Percentiles rank a stretch among this genome's conserved stretches.
Conservation (phyloP, 331 rosid genomes). For the Erythrophleum ivorense region DNA sequence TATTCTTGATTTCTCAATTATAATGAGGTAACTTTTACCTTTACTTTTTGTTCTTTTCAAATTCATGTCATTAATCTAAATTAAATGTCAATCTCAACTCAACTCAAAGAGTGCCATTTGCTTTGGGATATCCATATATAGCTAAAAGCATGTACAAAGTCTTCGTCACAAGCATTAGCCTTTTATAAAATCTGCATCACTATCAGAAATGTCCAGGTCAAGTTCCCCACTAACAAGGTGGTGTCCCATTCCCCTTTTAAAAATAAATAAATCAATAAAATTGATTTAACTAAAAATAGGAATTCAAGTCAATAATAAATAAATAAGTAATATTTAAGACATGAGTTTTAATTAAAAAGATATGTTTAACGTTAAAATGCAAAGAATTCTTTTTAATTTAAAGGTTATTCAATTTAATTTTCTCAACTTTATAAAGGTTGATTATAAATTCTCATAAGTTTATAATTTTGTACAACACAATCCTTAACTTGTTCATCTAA, state of each 20-base stretch:
- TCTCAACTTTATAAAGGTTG: no score
- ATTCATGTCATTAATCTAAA: background rate
- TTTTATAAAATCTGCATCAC: background rate
- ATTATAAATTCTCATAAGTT: no score
- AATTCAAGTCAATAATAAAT: background rate
- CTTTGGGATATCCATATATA: background rate
- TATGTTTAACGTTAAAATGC: no score
- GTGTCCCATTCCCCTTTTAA: background rate
- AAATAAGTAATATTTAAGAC: no score
- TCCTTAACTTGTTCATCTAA: no score
- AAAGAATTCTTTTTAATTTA: background rate
- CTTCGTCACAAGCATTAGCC: background rate
- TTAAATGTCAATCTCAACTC: background rate
- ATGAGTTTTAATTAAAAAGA: background rate
- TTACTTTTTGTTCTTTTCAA: background rate
- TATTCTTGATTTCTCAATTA: background rate
- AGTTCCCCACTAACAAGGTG: background rate
- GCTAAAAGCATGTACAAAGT: constrained; percentile 7
- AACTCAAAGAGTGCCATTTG: background rate
- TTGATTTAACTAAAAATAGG: background rate
- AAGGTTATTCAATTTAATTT: no score
- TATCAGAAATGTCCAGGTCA: background rate
- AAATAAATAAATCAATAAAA: background rate
- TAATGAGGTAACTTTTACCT: background rate
- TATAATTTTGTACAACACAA: no score